Evolutionary conservation across 148 eudicot species (phyloP), one percentile per base, ranked within the genome.

Genomic region (Cornus controversa): DNA sequence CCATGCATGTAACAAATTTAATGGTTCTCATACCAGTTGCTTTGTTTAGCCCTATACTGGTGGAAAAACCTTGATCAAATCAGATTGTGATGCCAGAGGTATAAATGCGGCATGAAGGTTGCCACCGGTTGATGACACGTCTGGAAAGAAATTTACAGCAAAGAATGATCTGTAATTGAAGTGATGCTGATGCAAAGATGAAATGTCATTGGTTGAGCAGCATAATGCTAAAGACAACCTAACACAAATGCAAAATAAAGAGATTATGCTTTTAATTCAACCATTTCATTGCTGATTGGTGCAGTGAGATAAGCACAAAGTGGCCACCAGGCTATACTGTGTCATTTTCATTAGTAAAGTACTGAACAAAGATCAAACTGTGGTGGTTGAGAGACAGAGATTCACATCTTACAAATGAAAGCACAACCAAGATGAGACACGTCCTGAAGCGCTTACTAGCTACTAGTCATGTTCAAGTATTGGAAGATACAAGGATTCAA

Each of bases 121-220:
- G 4, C 6, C 16, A 25, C 31, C 10, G 16, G 23, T 31, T 6
- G 70, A 67, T 37, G 53, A 40, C 72, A 36, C 16, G 40, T 20
- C 20, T 2, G 4, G 53, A 18, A 22, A 8, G 2, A 8, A 16
- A 36, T 18, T 69, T 36, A 22, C 72, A 69, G 25, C 50, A 67
- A 50, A 68, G 71, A 68, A 29, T 31, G 71, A 42, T 16, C 8
- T 40, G 45, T 20, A 22, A 15, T 29, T 68, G 71, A 68, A 34
- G 1, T 28, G 25, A 69, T 69, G 50, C 70, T 69, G 71, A 69
- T 36, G 47, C 71, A 69, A 22, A 69, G 71, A 69, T 22, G 47
- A 37, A 18, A 34, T 36, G 57, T 47, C 29, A 70, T 42, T 70
- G 72, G 72, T 42, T 16, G 70, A 28, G n/a, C 22, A 15, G 71